phyloP scores from a whole-genome alignment of 2,329 filamentous ascomycete species.

The Hymenoscyphus infarciens region DNA sequence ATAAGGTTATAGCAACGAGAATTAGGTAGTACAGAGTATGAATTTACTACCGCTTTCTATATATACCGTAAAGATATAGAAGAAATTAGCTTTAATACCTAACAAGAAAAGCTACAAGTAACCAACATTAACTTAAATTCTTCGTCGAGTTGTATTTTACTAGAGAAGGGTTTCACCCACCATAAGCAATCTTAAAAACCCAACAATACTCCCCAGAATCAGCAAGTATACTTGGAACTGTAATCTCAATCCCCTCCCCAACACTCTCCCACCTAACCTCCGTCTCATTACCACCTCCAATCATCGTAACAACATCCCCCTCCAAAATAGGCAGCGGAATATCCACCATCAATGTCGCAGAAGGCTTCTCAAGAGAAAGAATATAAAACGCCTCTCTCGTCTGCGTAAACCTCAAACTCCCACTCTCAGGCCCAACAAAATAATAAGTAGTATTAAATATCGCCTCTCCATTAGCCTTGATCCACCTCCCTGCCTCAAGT shows the following conservation, averaged over 20 bases:
- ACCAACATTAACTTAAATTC: background rate
- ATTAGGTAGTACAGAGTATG: no score
- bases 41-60: no score
- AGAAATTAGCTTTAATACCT: no score
- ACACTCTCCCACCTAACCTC: conserved; percentile 28
- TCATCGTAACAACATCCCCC: conserved; percentile 45
- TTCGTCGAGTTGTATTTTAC: background rate
- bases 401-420: conserved; percentile 48
- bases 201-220: conserved; percentile 22
- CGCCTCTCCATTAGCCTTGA: conserved; percentile 49
- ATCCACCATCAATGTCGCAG: conserved; percentile 39
- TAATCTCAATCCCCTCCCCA: conserved; percentile 28
- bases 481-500: conserved; percentile 51
- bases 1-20: no score
- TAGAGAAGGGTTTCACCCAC: background rate
- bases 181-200: conserved; percentile 23
- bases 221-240: conserved; percentile 16
- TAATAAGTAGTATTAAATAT: conserved; percentile 57
- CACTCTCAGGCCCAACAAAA: conserved; percentile 40
- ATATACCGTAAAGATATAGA: no score
- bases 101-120: background rate
- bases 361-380: conserved; percentile 42
- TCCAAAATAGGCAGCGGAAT: conserved; percentile 45
- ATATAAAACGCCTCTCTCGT: conserved; percentile 52
- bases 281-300: conserved; percentile 38